A percentile compares a stretch with the other conserved stretches of the same genome.
These are phyloP conservation scores for Nitzschia sp. DNA, from an alignment of 108 stramenopile genomes.

Conservation along the genomic window DNA sequence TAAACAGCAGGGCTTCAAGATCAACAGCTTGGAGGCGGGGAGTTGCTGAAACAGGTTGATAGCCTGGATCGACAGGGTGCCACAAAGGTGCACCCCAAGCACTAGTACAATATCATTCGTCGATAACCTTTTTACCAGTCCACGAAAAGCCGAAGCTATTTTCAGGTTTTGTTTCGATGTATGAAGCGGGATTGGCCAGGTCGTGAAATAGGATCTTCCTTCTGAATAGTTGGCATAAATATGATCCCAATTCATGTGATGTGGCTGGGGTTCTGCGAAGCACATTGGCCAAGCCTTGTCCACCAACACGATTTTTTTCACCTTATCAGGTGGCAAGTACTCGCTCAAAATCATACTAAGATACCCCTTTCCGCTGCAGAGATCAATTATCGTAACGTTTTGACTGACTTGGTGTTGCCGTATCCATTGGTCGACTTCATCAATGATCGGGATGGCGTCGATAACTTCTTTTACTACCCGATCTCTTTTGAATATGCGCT, in stretches of 20 bases:
- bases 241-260: constrained; percentile 65
- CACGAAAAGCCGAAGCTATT: constrained; percentile 18
- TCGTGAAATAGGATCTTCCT: constrained; percentile 34
- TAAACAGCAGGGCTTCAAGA: constrained; percentile 63
- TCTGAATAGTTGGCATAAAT: constrained; percentile 37
- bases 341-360: constrained; percentile 56
- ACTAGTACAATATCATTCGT: constrained; percentile 40
- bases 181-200: constrained; percentile 51
- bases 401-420: background rate
- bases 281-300: constrained; percentile 67
- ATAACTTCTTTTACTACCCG: constrained; percentile 63
- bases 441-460: constrained; percentile 56
- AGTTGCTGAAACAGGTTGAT: constrained; percentile 57
- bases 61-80: constrained; percentile 52
- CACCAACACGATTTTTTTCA: constrained; percentile 47
- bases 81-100: constrained; percentile 64
- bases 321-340: constrained; percentile 41
- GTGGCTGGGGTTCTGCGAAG: constrained; percentile 15
- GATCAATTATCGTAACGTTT: constrained; percentile 43
- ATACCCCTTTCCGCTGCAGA: constrained; percentile 62
- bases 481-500: constrained; percentile 50
- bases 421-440: constrained; percentile 36
- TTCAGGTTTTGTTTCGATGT: constrained; percentile 58
- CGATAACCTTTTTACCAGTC: constrained; percentile 18
- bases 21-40: constrained; percentile 26